Base-by-base conservation (phyloP, 371 early-diverging fungal species). In the Synchytrium microbalum region DNA sequence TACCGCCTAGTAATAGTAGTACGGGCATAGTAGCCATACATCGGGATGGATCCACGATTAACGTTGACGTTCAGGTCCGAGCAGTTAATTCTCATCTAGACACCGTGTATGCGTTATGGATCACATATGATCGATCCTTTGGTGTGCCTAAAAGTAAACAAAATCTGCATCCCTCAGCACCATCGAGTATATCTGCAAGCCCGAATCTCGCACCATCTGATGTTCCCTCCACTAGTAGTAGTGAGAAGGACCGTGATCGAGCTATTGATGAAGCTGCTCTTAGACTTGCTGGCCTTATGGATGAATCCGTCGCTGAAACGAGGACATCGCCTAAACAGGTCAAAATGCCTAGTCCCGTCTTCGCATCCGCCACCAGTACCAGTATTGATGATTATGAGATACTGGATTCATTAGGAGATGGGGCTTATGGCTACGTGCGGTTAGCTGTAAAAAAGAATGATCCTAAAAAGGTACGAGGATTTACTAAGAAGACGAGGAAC, bases 341-440 rank as follows among this genome's bases (percentile, higher is more conserved):
- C 46, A 38, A 38, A 38, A 5, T 38, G 46, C 46, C 46, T 10
- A 19, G 46, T 38, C 46, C 46, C 5, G 19, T 38, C 46, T 10
- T 10, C 5, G 19, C 46, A 19, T 10, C 10, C 19, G 46, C 46
- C 19, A 19, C 30, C 14, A 29, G 14, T 32, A 10, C 16, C 62
- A 66, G 51, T 10, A 84, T 86, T 59, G 73, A 79, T 23, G 86
- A 88, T 63, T 89, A 81, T 68, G 72, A 77, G 0, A 82, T 86
- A 33, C 55, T 86, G 0, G 79, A 82, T 33, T 71, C 75, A 3
- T 64, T 89, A 3, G 90, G 90, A 3, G 83, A 88, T 69, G 89
- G 90, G 23, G 85, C 90, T 2, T 88, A 87, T 67, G 88, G 88
- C 1, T 68, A 79, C 46, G 89, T 88, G 27, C 82, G 86, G 63